Base-by-base conservation (phyloP, 352 stramenopile genomes). In the Peronosclerospora sorghi region DNA sequence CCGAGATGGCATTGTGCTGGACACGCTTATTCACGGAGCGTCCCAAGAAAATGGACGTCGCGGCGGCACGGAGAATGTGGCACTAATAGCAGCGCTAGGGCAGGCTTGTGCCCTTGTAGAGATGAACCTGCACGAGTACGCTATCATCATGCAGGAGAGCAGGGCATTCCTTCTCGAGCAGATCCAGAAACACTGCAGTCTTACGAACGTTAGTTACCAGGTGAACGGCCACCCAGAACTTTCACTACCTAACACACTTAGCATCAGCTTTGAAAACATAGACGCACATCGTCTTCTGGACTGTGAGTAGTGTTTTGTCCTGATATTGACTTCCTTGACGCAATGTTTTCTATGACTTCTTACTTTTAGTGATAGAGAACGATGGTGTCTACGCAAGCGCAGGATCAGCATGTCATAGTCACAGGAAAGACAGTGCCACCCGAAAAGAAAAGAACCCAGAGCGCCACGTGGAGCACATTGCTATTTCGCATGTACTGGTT, bases 201-300 rank as follows among this genome's bases (percentile, higher is more conserved):
- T 65, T 6, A 54, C 41, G 27, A 61, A 68, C 23, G 55, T 90
- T 29, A 61, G 56, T 38, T 76, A n/a, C n/a, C n/a, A n/a, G n/a
- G n/a, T n/a, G n/a, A n/a, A n/a, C n/a, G n/a, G n/a, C n/a, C n/a
- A n/a, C 93, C 65, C 68, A 1, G 60, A 83, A 29, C 34, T 73
- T 5, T 65, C 86, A 45, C 69, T 99, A 24, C 94, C 94, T 2
- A 99, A 98, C 71, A 98, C 95, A 15, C 74, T 99, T 17, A 98
- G 86, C 48, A 86, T 99, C 35, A 90, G 88, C 32, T 85, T 98
- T 48, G 62, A 76, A 35, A 72, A 84, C 54, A 57, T 97, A 26
- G 65, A 76, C 12, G 92, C 90, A 15, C 57, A 76, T 23, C 56
- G 62, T 32, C 57, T 98, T n/a, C 73, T 98, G 0, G 45, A 65